Base-by-base conservation (phyloP, 495 filamentous ascomycete species). In the Xylaria flabelliformis region DNA sequence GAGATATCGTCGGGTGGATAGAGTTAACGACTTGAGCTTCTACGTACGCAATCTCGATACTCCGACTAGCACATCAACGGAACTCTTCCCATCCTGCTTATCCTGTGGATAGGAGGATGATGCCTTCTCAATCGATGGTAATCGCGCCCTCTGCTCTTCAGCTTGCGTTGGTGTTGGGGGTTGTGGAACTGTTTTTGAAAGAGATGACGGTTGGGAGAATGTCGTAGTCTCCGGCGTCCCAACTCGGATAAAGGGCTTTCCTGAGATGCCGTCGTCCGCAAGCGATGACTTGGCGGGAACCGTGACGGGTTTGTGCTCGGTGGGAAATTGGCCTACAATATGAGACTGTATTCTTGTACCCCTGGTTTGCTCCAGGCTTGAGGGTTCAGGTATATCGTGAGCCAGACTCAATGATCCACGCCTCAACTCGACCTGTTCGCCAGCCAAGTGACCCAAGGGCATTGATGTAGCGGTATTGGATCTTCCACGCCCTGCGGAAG, bases 61-160 rank as follows among this genome's bases (percentile, higher is more conserved):
- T 4, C 93, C 93, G 17, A 97, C 93, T 5, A 91, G 88, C 51
- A 97, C 85, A 64, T 89, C 86, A 9, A 77, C 76, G 24, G 81
- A 80, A n/a, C 80, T 75, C 15, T 64, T 44, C 34, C 74, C 74
- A 21, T 61, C 32, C 17, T 63, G 46, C 46, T 72, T 64, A 21
- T 66, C 69, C 7, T 50, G 67, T 50, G 71, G 36, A 12, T 55
- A 61, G 6, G 70, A 70, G 15, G 71, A 48, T 2, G 61, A 50
- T 26, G 59, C 15, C 17, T 48, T 61, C 4, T 56, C 74, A 58
- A 21, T 36, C 13, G 70, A 69, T 3, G 58, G 51, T 66, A 71
- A 26, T 9, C n/a, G 65, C 36, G 59, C 69, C 10, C 50, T 44
- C 32, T 74, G 67, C 24, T 75, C 72, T 17, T 46, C 46, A 9